Evolutionary conservation across 208 protist genomes (phyloP), one percentile per base, ranked within the genome.

Genomic region (Lotmaria passim): DNA sequence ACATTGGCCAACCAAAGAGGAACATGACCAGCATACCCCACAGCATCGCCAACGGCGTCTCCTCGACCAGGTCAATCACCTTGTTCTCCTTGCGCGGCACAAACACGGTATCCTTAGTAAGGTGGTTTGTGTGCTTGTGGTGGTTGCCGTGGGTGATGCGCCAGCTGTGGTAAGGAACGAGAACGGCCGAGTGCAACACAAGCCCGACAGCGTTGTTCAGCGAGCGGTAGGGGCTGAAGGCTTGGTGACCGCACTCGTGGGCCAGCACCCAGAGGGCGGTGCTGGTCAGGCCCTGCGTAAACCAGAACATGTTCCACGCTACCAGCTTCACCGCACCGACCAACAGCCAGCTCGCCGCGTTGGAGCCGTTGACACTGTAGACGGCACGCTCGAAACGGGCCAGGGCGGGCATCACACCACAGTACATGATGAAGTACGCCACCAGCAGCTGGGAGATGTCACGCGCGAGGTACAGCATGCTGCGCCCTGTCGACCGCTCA

Each of bases 221-320:
- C 1, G 41, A 26, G 43, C 79, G 75, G 52, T 72, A 82, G 30
- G 91, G 75, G 38, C 82, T 89, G 83, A 98, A 98, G 58, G 83
- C 93, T 44, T 95, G 84, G 72, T 98, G 97, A 28, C 97, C 97
- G 72, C 97, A 98, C 78, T 98, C 97, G 65, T 98, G 97, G 7
- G 90, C 95, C 7, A 98, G 39, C 8, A 98, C 93, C 95, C 96
- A 98, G 1, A 98, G 36, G 11, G 89, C 95, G 2, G 94, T 98
- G 52, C 75, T 71, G 70, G 86, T 93, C 24, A 93, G 67, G 41
- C 96, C 94, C 69, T 96, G 87, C 21, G 93, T 71, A 68, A 93
- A 89, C 86, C 89, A 95, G 57, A 90, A 97, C 28, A 73, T 48
- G 36, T 67, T 79, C 89, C 90, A 97, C 31, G 57, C 46, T 26